A percentile compares a stretch with the other conserved stretches of the same genome.
phyloP scores from a whole-genome alignment of 148 eudicot species.

The Cornus florida region DNA sequence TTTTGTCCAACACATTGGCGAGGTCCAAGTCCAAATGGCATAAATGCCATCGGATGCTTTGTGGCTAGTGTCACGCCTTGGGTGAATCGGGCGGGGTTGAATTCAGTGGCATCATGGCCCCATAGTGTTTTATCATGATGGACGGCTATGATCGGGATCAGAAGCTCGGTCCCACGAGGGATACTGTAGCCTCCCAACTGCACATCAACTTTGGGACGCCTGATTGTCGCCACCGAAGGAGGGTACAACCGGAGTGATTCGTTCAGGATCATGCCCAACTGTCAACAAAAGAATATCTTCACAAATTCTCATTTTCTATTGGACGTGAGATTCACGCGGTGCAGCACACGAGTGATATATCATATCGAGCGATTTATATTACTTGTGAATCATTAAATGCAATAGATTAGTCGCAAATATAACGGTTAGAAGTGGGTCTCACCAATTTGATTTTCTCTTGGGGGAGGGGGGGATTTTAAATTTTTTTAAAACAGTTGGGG shows the following conservation, averaged over 20 bases:
- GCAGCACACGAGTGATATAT: no score
- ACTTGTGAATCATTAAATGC: no score
- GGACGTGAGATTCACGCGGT: no score
- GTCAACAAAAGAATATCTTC: constrained; percentile 6
- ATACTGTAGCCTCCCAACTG: constrained; percentile 44
- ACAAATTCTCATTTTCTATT: no score
- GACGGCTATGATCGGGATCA: constrained; percentile 57
- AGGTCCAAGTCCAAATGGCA: constrained; percentile 58
- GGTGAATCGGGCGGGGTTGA: constrained; percentile 54
- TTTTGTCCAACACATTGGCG: constrained; percentile 66
- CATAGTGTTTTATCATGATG: constrained; percentile 56
- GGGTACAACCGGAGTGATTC: constrained; percentile 57
- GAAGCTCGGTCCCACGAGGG: constrained; percentile 45
- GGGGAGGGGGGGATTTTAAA: no score
- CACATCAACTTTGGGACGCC: constrained; percentile 43
- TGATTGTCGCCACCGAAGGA: constrained; percentile 51
- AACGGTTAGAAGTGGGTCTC: no score
- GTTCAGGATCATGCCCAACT: constrained; percentile 58
- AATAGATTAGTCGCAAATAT: no score
- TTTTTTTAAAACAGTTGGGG: no score
- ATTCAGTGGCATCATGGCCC: constrained; percentile 52
- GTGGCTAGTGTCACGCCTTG: constrained; percentile 47
- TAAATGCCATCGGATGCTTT: constrained; percentile 48
- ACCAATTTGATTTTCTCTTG: no score
- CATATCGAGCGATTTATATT: no score